These are phyloP conservation scores for Salix koriyanagi DNA, from an alignment of 345 rosid species.

Conservation along the genomic window DNA sequence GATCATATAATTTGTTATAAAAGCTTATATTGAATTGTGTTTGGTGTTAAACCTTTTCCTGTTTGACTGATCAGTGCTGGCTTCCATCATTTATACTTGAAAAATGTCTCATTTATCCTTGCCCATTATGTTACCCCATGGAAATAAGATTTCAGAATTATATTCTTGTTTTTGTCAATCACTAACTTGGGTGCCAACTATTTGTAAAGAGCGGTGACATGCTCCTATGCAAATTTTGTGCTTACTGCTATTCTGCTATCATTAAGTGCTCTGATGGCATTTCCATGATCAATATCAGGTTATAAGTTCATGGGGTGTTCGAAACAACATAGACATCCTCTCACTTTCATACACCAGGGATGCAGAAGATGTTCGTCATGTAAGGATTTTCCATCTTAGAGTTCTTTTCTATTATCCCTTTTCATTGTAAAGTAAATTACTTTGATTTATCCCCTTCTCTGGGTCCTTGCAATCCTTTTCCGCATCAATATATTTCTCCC, in stretches of 20 bases:
- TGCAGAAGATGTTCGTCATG: conserved; percentile 68
- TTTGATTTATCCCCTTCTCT: not conserved
- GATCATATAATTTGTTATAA: not conserved
- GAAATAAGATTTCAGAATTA: not conserved
- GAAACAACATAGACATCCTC: conserved; percentile 61
- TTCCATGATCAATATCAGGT: conserved; percentile 35
- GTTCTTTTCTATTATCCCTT: conserved; percentile 2
- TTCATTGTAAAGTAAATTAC: not conserved
- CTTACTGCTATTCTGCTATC: not conserved
- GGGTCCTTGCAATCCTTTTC: not conserved
- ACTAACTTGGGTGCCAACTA: not conserved
- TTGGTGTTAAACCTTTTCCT: not conserved
- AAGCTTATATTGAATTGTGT: not conserved
- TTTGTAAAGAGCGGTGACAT: not conserved
- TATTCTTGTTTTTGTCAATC: not conserved
- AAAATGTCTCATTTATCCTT: not conserved
- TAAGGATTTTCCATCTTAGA: conserved; percentile 22
- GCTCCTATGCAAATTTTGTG: not conserved
- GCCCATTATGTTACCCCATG: not conserved
- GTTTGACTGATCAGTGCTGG: conserved; percentile 1
- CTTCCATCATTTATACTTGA: not conserved
- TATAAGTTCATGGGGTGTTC: conserved; percentile 67
- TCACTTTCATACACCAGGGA: conserved; percentile 57
- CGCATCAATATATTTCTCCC: not conserved
- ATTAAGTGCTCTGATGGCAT: not conserved